Conservation (phyloP, 768 basidiomycete genomes). For the Pisolithus sp. region DNA sequence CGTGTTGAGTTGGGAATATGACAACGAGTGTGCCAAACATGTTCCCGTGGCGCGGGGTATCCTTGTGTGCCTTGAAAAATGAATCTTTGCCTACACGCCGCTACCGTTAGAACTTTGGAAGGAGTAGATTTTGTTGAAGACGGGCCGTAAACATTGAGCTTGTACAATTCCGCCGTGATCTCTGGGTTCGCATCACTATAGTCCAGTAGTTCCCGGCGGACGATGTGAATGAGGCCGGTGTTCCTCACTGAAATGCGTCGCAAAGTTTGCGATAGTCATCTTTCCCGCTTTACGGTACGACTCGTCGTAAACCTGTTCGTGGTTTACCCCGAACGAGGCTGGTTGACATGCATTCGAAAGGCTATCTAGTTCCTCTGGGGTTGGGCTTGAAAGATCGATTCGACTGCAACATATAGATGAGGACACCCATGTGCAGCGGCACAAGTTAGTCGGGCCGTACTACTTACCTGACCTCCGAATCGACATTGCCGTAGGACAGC, state of each 20-base stretch:
- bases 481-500: too few species aligned
- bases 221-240: constrained; percentile 22
- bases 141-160: constrained; percentile 42
- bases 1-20: constrained; percentile 41
- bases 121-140: neutral
- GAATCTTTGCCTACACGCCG: constrained; percentile 29
- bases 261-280: constrained; percentile 33
- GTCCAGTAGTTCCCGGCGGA: constrained; percentile 18
- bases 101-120: neutral
- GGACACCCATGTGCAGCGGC: too few species aligned
- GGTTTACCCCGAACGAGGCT: constrained; percentile 33
- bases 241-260: constrained; percentile 25
- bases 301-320: constrained; percentile 36
- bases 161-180: constrained; percentile 34
- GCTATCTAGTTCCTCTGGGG: constrained; percentile 4
- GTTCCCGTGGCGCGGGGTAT: constrained; percentile 36
- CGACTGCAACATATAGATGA: too few species aligned
- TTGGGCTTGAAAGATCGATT: neutral
- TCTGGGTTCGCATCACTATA: constrained; percentile 8
- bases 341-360: constrained; percentile 33
- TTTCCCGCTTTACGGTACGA: constrained; percentile 41
- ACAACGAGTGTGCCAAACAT: constrained; percentile 52
- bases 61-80: constrained; percentile 47
- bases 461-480: too few species aligned
- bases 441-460: too few species aligned